Evolutionary conservation across 192 early-diverging fungal species (phyloP).

Genomic region (Coemansia sp.): DNA sequence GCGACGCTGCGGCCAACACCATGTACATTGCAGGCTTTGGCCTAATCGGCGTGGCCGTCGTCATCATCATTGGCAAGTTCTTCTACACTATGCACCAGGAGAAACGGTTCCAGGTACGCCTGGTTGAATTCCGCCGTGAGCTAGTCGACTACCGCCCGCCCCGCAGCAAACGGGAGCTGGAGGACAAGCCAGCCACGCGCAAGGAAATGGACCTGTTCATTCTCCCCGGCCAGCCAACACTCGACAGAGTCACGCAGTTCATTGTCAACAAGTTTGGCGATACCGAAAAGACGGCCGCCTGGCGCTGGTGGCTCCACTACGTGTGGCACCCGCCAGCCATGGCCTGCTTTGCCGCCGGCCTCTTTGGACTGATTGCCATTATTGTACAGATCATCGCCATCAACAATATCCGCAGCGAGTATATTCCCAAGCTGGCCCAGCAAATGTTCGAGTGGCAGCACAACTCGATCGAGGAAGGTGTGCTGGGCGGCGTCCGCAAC

Average conservation of each 20-base stretch:
- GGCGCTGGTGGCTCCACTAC: constrained; percentile 48
- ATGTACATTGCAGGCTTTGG: constrained; percentile 17
- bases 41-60: constrained; percentile 13
- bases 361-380: constrained; percentile 22
- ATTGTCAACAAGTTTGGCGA: constrained; percentile 14
- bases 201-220: constrained; percentile 35
- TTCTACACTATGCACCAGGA: constrained; percentile 1
- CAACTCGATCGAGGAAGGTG: constrained; percentile 8
- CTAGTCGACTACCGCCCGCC: constrained; percentile 18
- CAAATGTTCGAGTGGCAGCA: constrained; percentile 25
- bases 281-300: constrained; percentile 15
- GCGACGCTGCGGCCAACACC: constrained; percentile 6
- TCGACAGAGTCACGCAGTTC: constrained; percentile 10
- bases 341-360: constrained; percentile 39
- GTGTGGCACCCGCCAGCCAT: constrained; percentile 36
- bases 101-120: constrained; percentile 7
- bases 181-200: constrained; percentile 17
- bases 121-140: constrained; percentile 30
- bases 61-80: constrained; percentile 3
- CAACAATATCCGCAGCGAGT: constrained; percentile 26
- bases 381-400: constrained; percentile 25
- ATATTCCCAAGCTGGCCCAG: constrained; percentile 19
- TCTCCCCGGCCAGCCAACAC: constrained; percentile 23
- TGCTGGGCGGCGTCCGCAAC: constrained; percentile 20
- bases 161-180: constrained; percentile 2